Conservation (phyloP, 371 early-diverging fungal species). For the Syncephalis fuscata region DNA sequence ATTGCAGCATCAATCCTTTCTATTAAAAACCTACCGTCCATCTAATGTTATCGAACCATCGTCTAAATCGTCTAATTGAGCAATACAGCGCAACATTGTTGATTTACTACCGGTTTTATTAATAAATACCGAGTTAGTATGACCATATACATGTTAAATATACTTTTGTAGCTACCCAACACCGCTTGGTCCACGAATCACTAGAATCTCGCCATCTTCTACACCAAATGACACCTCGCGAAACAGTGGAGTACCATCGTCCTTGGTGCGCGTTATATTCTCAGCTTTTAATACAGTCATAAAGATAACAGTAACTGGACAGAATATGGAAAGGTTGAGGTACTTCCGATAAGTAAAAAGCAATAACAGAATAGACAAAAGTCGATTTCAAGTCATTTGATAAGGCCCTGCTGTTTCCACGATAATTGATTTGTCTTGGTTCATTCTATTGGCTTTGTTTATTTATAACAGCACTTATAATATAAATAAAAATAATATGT, state of each 20-base stretch:
- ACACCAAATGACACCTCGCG: conserved; percentile 32
- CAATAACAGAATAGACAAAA: no score
- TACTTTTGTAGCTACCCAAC: conserved; percentile 45
- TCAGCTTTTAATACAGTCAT: not conserved
- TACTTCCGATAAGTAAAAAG: no score
- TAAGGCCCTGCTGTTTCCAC: no score
- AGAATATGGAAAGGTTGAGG: no score
- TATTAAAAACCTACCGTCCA: conserved; percentile 18
- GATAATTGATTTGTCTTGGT: no score
- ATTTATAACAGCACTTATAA: no score
- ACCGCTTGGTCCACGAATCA: conserved; percentile 57
- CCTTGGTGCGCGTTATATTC: conserved; percentile 2
- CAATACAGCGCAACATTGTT: conserved; percentile 67
- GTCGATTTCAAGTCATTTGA: no score
- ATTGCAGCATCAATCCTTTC: not conserved
- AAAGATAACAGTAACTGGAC: no score
- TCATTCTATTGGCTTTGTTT: no score
- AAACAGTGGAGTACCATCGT: conserved; percentile 36
- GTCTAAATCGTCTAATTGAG: conserved; percentile 49
- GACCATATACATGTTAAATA: not conserved
- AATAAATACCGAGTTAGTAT: not conserved
- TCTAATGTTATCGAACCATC: conserved; percentile 34
- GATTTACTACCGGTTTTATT: conserved; percentile 40
- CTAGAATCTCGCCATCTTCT: conserved; percentile 33
- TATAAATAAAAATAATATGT: no score